Evolutionary conservation across 208 protist genomes (phyloP).

Genomic region (Novymonas esmeraldas): DNA sequence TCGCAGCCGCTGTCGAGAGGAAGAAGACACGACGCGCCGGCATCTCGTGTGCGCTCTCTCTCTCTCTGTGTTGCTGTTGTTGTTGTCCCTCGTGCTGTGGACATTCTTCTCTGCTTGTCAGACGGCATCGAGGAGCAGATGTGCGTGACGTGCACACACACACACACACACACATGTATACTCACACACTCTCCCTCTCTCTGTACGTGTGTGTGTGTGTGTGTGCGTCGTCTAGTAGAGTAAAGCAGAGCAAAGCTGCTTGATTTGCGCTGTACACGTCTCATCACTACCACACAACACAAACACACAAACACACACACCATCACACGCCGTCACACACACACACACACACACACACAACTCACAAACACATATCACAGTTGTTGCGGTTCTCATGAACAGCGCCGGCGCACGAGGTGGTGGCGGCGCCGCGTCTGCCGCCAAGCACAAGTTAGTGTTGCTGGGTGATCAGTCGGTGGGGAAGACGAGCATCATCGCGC

Average conservation of each 20-base stretch:
- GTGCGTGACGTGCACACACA: not conserved
- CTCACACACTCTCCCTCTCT: not conserved
- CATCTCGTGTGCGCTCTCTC: too few species aligned
- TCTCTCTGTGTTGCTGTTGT: too few species aligned
- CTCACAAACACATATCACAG: too few species aligned
- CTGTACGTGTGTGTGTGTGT: conserved; percentile 6
- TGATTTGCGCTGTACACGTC: not conserved
- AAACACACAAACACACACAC: not conserved
- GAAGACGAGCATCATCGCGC: conserved; percentile 97
- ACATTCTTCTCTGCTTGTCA: too few species aligned
- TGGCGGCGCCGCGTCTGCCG: conserved; percentile 20
- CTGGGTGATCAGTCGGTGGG: conserved; percentile 98
- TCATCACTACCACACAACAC: not conserved
- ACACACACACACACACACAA: too few species aligned
- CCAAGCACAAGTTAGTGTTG: conserved; percentile 98
- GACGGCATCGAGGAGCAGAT: not conserved
- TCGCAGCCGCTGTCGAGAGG: too few species aligned
- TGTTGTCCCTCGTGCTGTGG: too few species aligned
- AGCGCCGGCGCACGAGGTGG: too few species aligned
- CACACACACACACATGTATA: not conserved
- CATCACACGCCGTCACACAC: too few species aligned
- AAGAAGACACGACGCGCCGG: too few species aligned
- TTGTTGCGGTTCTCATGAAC: not conserved
- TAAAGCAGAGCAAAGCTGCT: too few species aligned
- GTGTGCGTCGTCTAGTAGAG: too few species aligned